Evolutionary conservation across 345 rosid species (phyloP).

Genomic region (Bruguiera sexangula): DNA sequence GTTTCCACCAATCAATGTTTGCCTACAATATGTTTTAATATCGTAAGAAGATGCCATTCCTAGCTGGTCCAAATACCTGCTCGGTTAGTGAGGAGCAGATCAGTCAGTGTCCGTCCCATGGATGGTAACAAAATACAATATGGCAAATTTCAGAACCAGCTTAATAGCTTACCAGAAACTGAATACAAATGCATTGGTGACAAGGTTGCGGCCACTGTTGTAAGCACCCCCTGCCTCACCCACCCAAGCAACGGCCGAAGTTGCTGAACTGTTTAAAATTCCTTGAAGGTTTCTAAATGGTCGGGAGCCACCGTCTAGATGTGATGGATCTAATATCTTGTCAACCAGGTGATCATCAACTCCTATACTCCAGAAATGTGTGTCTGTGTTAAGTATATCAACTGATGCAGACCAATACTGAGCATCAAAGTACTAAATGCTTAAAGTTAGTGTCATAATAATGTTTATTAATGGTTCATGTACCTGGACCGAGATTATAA

Average conservation of each 20-base stretch:
- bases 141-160: background rate
- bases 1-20: slow-evolving; percentile 52
- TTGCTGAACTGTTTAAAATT: slow-evolving; percentile 36
- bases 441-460: background rate
- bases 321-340: slow-evolving; percentile 47
- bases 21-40: slow-evolving; percentile 56
- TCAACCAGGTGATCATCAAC: slow-evolving; percentile 38
- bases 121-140: background rate
- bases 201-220: slow-evolving; percentile 53
- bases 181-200: slow-evolving; percentile 48
- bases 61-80: slow-evolving; percentile 60
- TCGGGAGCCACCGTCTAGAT: slow-evolving; percentile 30
- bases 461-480: background rate
- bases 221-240: slow-evolving; percentile 67
- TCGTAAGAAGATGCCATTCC: slow-evolving; percentile 50
- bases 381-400: background rate
- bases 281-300: slow-evolving; percentile 31
- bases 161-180: slow-evolving; percentile 49
- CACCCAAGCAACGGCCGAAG: slow-evolving; percentile 57
- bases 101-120: background rate
- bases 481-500: slow-evolving; percentile 57
- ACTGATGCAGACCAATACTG: background rate
- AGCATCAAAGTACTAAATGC: background rate
- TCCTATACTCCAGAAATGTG: slow-evolving; percentile 26
- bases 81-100: background rate